These are phyloP conservation scores for Clavulina sp. DNA, from an alignment of 768 basidiomycete genomes.

Conservation along the genomic window DNA sequence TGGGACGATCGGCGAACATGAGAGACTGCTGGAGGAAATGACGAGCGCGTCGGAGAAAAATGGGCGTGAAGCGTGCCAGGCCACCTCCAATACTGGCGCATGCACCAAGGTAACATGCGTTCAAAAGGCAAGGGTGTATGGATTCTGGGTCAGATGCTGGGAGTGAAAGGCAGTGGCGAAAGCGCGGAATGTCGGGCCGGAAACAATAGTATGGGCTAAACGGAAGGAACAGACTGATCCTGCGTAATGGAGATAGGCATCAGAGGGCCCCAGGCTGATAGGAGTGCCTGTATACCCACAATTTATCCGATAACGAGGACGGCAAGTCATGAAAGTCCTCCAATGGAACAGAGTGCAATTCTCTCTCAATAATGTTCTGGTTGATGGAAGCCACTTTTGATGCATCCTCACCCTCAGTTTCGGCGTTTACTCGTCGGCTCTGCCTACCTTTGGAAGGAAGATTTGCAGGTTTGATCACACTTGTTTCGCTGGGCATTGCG, in stretches of 20 bases:
- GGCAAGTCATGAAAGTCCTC: too few species aligned
- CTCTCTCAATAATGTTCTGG: too few species aligned
- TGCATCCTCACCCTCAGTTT: too few species aligned
- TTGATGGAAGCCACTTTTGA: too few species aligned
- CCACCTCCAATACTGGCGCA: not conserved
- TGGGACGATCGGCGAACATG: not conserved
- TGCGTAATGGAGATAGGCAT: not conserved
- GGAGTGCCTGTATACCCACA: too few species aligned
- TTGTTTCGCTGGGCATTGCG: too few species aligned
- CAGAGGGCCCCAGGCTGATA: too few species aligned
- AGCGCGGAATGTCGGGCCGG: not conserved
- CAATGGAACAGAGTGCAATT: too few species aligned
- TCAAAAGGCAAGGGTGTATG: not conserved
- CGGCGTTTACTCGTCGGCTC: too few species aligned
- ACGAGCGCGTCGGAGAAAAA: not conserved
- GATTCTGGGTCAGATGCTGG: not conserved
- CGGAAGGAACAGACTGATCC: not conserved
- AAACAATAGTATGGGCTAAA: not conserved
- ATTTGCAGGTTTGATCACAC: too few species aligned
- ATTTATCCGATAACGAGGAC: too few species aligned
- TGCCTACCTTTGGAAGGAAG: too few species aligned
- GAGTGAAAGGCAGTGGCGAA: not conserved
- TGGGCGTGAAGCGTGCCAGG: not conserved
- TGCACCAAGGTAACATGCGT: not conserved
- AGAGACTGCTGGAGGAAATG: not conserved